Evolutionary conservation across 2,329 filamentous ascomycete genomes (phyloP).

Genomic region (Neonectria ditissima): DNA sequence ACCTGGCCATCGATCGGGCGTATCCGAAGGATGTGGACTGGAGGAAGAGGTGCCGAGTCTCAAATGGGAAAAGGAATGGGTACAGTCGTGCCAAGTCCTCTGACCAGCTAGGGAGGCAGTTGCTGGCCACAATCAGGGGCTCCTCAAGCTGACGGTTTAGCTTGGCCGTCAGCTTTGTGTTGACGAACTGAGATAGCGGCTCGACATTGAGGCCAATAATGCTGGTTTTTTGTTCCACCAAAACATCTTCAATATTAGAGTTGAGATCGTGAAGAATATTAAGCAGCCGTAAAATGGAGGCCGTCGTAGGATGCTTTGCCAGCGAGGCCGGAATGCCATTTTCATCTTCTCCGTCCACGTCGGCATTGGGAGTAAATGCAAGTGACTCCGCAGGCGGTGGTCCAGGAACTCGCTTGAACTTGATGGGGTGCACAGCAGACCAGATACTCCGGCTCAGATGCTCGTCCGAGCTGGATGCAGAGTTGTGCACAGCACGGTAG

Average conservation of each 20-base stretch:
- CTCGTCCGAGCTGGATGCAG: conserved; percentile 66
- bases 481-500: conserved; percentile 89
- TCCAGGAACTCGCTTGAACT: conserved; percentile 87
- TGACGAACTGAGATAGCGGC: conserved; percentile 93
- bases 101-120: conserved; percentile 94
- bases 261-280: conserved; percentile 94
- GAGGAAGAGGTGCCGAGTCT: conserved; percentile 95
- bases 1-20: conserved; percentile 94
- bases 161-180: conserved; percentile 97
- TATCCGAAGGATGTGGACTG: conserved; percentile 99
- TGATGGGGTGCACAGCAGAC: conserved; percentile 91
- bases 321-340: conserved; percentile 81
- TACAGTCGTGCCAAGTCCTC: conserved; percentile 94
- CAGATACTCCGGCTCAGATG: conserved; percentile 82
- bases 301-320: conserved; percentile 84
- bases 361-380: conserved; percentile 66
- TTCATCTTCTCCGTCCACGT: conserved; percentile 63
- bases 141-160: conserved; percentile 97
- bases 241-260: conserved; percentile 89
- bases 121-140: conserved; percentile 95
- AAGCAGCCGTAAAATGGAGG: conserved; percentile 87
- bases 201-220: conserved; percentile 79
- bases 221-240: conserved; percentile 78
- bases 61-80: conserved; percentile 97
- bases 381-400: conserved; percentile 81